These are phyloP conservation scores for Casaregolazyma lundiana DNA, from an alignment of 1,139 yeast genomes.

Conservation along the genomic window DNA sequence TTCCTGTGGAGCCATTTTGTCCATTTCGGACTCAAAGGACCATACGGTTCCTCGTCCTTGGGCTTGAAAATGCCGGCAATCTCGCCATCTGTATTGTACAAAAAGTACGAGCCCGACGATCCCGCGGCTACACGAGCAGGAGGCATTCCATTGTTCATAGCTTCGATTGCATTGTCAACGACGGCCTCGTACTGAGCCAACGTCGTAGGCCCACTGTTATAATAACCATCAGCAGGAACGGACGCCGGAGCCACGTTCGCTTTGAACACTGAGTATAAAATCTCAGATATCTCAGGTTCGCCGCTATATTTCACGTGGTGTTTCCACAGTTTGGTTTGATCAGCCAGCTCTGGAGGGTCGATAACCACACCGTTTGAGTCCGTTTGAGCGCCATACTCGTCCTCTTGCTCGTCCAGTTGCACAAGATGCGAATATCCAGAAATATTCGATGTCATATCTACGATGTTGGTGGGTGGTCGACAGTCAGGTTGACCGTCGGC, in stretches of 20 bases:
- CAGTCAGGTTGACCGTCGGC: no score
- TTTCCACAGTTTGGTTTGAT: constrained; percentile 5
- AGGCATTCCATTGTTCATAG: constrained; percentile 35
- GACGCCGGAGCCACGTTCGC: constrained; percentile 16
- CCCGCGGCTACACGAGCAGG: constrained; percentile 61
- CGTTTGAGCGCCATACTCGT: constrained; percentile 4
- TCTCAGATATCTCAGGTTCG: constrained; percentile 18
- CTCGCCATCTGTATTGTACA: constrained; percentile 37
- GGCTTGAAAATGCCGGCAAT: constrained; percentile 68
- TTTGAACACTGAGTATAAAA: constrained; percentile 52
- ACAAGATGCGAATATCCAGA: constrained; percentile 8
- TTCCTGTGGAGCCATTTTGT: constrained; percentile 75
- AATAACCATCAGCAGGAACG: constrained; percentile 33
- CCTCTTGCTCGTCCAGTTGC: not conserved
- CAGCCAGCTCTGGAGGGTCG: not conserved
- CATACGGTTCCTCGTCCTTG: constrained; percentile 78
- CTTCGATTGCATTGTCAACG: constrained; percentile 24
- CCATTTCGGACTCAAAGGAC: constrained; percentile 76
- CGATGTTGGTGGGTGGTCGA: no score
- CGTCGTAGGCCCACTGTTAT: constrained; percentile 32
- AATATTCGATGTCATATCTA: not conserved
- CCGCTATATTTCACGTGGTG: not conserved
- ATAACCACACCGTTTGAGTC: constrained; percentile 1
- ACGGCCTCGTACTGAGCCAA: constrained; percentile 27
- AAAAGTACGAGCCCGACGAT: constrained; percentile 68